Evolutionary conservation across 75 land plant species (phyloP).

Genomic region (Isoetes taiwanensis): DNA sequence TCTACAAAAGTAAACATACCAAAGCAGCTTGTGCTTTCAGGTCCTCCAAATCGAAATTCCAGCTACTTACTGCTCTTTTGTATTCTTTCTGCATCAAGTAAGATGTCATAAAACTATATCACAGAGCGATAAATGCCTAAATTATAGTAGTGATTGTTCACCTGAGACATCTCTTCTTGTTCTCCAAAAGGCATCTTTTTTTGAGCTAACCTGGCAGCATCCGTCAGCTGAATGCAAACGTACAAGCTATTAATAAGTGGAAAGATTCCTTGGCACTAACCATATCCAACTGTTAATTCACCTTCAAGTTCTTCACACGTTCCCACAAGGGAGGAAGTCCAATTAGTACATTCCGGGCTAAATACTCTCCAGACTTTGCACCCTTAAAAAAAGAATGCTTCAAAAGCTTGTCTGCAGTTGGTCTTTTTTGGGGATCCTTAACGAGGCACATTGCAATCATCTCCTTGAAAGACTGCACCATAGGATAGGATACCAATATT

Average conservation of each 20-base stretch:
- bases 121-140: too few species aligned
- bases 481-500: neutral
- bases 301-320: conserved; percentile 83
- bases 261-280: neutral
- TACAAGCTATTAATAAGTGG: neutral
- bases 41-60: conserved; percentile 88
- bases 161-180: conserved; percentile 93
- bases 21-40: conserved; percentile 75
- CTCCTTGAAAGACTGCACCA: conserved; percentile 75
- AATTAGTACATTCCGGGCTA: conserved; percentile 44
- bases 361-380: conserved; percentile 55
- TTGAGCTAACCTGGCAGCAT: conserved; percentile 84
- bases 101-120: too few species aligned
- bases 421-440: conserved; percentile 85
- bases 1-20: conserved; percentile 21
- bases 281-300: conserved; percentile 8
- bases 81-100: conserved; percentile 75
- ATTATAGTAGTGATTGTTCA: too few species aligned
- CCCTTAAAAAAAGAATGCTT: conserved; percentile 84
- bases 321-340: conserved; percentile 88
- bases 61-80: conserved; percentile 81
- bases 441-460: conserved; percentile 98
- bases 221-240: conserved; percentile 51
- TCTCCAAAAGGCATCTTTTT: conserved; percentile 94
- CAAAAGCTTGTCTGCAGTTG: conserved; percentile 69